These are phyloP conservation scores for Sphaerosporella brunnea DNA, from an alignment of 495 filamentous ascomycete genomes.

Conservation along the genomic window DNA sequence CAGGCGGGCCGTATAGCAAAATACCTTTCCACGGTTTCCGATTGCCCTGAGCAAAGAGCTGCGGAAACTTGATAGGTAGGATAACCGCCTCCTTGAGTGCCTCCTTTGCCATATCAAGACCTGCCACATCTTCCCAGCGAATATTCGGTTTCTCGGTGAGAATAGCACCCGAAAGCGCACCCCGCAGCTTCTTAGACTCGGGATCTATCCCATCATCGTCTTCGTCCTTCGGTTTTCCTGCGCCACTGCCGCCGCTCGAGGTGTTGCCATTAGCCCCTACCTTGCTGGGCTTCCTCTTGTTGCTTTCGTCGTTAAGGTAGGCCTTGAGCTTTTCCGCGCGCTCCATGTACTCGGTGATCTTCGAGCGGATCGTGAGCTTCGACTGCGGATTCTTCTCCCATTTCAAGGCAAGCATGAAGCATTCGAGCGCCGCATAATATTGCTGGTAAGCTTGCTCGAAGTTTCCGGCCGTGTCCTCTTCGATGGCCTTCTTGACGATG, in stretches of 20 bases:
- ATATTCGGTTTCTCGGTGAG: conserved; percentile 87
- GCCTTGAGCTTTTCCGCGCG: conserved; percentile 92
- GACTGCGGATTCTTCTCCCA: conserved; percentile 96
- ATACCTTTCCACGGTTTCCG: conserved; percentile 97
- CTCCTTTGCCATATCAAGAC: conserved; percentile 85
- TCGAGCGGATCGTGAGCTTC: conserved; percentile 90
- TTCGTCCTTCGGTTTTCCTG: conserved; percentile 32
- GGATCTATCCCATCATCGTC: conserved; percentile 60
- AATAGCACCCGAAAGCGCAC: conserved; percentile 79
- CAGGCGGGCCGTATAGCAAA: conserved; percentile 85
- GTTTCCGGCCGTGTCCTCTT: conserved; percentile 81
- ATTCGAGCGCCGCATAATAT: conserved; percentile 84
- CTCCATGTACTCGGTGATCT: conserved; percentile 93
- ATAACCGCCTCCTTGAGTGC: conserved; percentile 95
- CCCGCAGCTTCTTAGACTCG: conserved; percentile 85
- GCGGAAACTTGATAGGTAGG: conserved; percentile 92
- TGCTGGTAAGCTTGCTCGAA: conserved; percentile 91
- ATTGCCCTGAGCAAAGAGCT: conserved; percentile 83
- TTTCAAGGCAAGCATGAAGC: conserved; percentile 92
- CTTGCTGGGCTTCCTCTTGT: conserved; percentile 61
- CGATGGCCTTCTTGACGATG: conserved; percentile 90
- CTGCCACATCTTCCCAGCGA: conserved; percentile 96
- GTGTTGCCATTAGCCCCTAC: conserved; percentile 75
- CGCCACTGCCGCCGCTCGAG: conserved; percentile 45
- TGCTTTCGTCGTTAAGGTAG: conserved; percentile 60